Evolutionary conservation across 768 basidiomycete genomes (phyloP).

Genomic region (Pleurotus djamor): DNA sequence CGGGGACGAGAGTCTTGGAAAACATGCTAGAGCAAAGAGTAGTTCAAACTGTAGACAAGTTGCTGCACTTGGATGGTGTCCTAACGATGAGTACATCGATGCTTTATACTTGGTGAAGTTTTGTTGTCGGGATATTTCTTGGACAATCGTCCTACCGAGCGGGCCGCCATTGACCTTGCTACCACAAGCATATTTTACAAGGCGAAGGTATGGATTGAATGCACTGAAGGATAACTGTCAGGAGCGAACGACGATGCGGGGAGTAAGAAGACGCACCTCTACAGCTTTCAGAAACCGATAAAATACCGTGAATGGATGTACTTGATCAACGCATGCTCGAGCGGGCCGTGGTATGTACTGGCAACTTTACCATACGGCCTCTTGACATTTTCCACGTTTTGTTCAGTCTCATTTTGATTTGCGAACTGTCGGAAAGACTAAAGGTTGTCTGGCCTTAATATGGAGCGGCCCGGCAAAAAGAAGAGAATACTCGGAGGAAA

Average conservation of each 20-base stretch:
- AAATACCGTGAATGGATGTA: not conserved
- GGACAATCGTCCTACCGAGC: too few species aligned
- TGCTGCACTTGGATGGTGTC: not conserved
- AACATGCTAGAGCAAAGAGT: not conserved
- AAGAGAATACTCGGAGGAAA: not conserved
- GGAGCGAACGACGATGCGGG: not conserved
- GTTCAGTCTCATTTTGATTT: too few species aligned
- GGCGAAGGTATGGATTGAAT: too few species aligned
- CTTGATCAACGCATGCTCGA: not conserved
- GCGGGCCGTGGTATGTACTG: too few species aligned
- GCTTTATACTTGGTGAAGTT: too few species aligned
- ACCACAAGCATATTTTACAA: too few species aligned
- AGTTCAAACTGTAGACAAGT: not conserved
- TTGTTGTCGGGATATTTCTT: too few species aligned
- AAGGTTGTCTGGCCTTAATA: not conserved
- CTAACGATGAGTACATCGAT: not conserved
- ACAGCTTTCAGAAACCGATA: not conserved
- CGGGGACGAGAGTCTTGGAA: conserved; percentile 8
- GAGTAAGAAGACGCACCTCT: not conserved
- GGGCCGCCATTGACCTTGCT: too few species aligned
- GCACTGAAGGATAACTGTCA: not conserved
- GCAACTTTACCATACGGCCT: too few species aligned
- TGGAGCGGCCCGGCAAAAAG: not conserved
- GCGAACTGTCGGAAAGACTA: not conserved
- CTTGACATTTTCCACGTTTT: too few species aligned